Evolutionary conservation across 2,329 filamentous ascomycete genomes (phyloP), one percentile per base, ranked within the genome.

Genomic region (Aspergillus hortae): DNA sequence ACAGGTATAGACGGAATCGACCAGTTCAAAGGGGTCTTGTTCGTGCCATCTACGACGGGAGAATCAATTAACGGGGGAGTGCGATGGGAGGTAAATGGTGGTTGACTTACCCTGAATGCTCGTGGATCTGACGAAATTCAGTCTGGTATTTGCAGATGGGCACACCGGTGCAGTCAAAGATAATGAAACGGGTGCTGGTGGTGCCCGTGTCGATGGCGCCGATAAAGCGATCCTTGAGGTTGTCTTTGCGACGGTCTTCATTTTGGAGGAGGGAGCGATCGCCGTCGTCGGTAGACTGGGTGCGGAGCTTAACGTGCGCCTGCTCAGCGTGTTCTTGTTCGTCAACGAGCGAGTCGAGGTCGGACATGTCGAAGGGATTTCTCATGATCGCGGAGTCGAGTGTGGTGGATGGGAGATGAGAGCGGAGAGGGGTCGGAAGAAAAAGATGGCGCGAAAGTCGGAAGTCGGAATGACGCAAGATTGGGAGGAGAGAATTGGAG

Each of bases 201-300:
- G 91, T 96, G 53, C 91, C 91, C 66, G 95, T 90, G 67, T 96
- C 91, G 67, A 96, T 92, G 61, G 88, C 89, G 54, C 90, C 91
- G 55, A 95, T 86, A 65, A 89, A 95, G 44, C 59, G 68, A 32
- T 71, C 61, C 51, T 71, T 70, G 38, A 71, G 57, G 45, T 66
- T 67, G 46, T 67, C 67, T 6, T 42, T 53, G 35, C 62, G 63
- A 42, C 59, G 64, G 1, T 56, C 56, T 51, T 71, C 67, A 32
- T 70, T 61, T 35, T 70, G 67, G 9, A 72, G 35, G n/a, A 72
- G 27, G 3, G 68, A 67, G 11, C 69, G 67, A 9, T 67, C 54
- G 25, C 69, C 69, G 47, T 72, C 68, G 25, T 70, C 48, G 30
- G 62, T 61, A 49, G 65, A 56, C 17, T 62, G 60, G 40, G 67